Evolutionary conservation across 495 filamentous ascomycete species (phyloP).

Genomic region (Xylaria palmicola): DNA sequence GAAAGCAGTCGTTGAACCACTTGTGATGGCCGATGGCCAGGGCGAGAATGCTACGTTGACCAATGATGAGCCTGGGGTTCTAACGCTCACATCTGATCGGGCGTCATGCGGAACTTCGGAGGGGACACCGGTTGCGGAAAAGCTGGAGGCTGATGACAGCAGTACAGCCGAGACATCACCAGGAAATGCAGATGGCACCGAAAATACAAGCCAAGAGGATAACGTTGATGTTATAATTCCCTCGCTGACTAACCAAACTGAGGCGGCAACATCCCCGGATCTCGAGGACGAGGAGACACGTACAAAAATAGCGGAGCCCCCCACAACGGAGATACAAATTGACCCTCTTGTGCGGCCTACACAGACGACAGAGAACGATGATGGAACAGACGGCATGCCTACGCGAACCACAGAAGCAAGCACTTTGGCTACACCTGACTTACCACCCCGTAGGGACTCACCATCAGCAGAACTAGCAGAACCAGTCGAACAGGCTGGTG

Average conservation of each 20-base stretch:
- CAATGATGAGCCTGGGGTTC: conserved; percentile 12
- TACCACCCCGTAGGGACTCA: not conserved
- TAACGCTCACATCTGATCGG: not conserved
- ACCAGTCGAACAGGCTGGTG: not conserved
- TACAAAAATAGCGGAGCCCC: not conserved
- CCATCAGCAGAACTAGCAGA: not conserved
- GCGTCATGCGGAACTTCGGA: not conserved
- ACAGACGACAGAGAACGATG: conserved; percentile 19
- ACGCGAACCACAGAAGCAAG: conserved; percentile 26
- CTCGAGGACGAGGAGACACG: not conserved
- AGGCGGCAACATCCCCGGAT: not conserved
- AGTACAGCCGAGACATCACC: not conserved
- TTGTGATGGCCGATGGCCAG: conserved; percentile 4
- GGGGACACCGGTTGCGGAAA: not conserved
- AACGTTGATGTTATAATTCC: not conserved
- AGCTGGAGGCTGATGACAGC: not conserved
- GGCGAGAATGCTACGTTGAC: conserved; percentile 13
- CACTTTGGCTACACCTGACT: not conserved
- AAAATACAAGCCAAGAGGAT: not conserved
- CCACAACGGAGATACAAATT: not conserved
- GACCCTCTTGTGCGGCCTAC: not conserved
- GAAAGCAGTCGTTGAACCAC: conserved; percentile 8
- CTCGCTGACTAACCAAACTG: not conserved
- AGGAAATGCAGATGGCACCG: not conserved
- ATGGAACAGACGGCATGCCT: conserved; percentile 15